Evolutionary conservation across 1,139 yeast species (phyloP), one percentile per base, ranked within the genome.

Genomic region (Nadsonia commutata): DNA sequence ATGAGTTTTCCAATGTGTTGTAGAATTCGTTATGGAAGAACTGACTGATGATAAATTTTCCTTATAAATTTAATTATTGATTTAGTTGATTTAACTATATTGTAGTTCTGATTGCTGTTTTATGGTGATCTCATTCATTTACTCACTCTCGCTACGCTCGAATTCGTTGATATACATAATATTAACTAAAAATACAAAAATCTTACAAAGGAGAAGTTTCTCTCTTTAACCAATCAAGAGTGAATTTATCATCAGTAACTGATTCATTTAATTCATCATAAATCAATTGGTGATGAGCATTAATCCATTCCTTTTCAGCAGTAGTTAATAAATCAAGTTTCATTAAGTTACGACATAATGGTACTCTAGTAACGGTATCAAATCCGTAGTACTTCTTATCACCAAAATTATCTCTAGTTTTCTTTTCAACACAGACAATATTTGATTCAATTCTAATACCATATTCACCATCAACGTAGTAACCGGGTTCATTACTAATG

Each of bases 401-500:
- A 45, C 71, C 76, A 56, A 60, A 63, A 39, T 56, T 52, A 51
- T 56, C 49, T 31, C 54, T 53, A 36, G 67, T 64, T 20, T 70
- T 67, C 44, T 68, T 65, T 45, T 72, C 76, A 52, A 69, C 70
- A 37, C 78, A 80, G 42, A 72, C 75, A 62, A 82, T 68, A 55
- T 85, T 62, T 57, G 83, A 85, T 61, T 93, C 99, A 51, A 90
- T 80, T 56, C 99, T 75, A 48, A 90, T 82, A 47, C 99, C 99
- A 59, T 81, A 93, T 49, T 80, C 80, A 16, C 93, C 95, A 49
- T 83, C 94, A 59, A 85, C 84, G 59, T 93, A 93, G 62, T 69
- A 90, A 0, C 99, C 98, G 1, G 99, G 99, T 63, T 93, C 99
- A 62, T 90, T 86, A 20, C 95, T 81, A 40, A 86, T 67, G 40